Percentiles rank a stretch among this genome's conserved stretches.
These are phyloP conservation scores for Trichosanthes cucumerina DNA, from an alignment of 306 rosid genomes.

Conservation along the genomic window DNA sequence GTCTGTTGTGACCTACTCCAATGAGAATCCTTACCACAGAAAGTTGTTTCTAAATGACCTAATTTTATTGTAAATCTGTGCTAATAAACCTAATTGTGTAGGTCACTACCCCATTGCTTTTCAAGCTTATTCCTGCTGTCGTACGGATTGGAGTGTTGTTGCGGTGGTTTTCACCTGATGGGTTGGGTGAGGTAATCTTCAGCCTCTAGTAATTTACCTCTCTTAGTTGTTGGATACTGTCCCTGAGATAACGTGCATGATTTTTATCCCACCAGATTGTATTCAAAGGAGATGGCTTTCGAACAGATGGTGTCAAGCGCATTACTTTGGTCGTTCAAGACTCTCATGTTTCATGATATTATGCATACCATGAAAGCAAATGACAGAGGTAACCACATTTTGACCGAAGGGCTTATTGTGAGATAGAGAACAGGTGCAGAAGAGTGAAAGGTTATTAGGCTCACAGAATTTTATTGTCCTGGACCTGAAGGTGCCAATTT, in stretches of 20 bases:
- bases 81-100: constrained; percentile 22
- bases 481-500: constrained; percentile 18
- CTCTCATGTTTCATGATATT: constrained; percentile 63
- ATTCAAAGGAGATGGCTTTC: constrained; percentile 63
- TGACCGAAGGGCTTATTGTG: constrained; percentile 34
- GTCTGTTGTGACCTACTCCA: not conserved
- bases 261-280: constrained; percentile 41
- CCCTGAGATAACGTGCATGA: not conserved
- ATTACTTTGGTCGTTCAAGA: constrained; percentile 59
- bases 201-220: not conserved
- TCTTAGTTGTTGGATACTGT: not conserved
- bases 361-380: constrained; percentile 23
- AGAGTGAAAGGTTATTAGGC: constrained; percentile 35
- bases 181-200: constrained; percentile 55
- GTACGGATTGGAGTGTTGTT: constrained; percentile 68
- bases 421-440: constrained; percentile 30
- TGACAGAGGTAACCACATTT: constrained; percentile 20
- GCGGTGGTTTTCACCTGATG: constrained; percentile 83
- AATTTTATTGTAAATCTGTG: not conserved
- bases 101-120: constrained; percentile 99
- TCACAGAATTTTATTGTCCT: constrained; percentile 18
- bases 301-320: constrained; percentile 64
- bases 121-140: constrained; percentile 87
- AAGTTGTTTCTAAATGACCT: not conserved
- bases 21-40: not conserved